phyloP scores from a whole-genome alignment of 192 early-diverging fungal species.

The Glomus cerebriforme region DNA sequence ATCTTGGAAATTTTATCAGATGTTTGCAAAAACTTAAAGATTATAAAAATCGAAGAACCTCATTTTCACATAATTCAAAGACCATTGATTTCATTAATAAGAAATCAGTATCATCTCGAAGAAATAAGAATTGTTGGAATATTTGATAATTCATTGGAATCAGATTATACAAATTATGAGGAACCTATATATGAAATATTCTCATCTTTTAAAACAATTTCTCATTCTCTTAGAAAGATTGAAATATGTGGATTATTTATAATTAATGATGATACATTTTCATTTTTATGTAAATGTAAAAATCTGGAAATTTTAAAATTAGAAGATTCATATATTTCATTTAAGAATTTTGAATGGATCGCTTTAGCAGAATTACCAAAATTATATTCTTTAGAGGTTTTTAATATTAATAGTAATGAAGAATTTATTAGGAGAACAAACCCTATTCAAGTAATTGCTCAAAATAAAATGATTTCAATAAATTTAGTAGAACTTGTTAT shows the following conservation, averaged over 20 bases:
- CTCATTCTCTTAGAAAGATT: not conserved
- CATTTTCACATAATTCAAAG: not conserved
- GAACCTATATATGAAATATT: not conserved
- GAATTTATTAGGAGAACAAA: not conserved
- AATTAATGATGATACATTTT: not conserved
- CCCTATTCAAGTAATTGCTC: not conserved
- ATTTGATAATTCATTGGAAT: not conserved
- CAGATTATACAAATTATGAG: not conserved
- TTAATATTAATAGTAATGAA: not conserved
- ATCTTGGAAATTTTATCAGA: not conserved
- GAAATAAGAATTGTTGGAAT: not conserved
- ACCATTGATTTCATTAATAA: not conserved
- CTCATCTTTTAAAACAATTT: not conserved
- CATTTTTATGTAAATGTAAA: not conserved
- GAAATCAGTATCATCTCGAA: not conserved
- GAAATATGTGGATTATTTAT: not conserved
- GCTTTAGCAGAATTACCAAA: not conserved
- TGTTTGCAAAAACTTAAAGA: not conserved
- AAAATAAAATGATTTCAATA: not conserved
- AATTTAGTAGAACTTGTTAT: not conserved
- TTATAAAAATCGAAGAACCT: not conserved
- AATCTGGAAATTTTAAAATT: not conserved
- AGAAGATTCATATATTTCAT: not conserved
- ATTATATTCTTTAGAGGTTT: not conserved
- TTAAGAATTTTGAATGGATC: not conserved